Evolutionary conservation across 306 rosid genomes (phyloP).

Genomic region (Pachyrhizus erosus): DNA sequence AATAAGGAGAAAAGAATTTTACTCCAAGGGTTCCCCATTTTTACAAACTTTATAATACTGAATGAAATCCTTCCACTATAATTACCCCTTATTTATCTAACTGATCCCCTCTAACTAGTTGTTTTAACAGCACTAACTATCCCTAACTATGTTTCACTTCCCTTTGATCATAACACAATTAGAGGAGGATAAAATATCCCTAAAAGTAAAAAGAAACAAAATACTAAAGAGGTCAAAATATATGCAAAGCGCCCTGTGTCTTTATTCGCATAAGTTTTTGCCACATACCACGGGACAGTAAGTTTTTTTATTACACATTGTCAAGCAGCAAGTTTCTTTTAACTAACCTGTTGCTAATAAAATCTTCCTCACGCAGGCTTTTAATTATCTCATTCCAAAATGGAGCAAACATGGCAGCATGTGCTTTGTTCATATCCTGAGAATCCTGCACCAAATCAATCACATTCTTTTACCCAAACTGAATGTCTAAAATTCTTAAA

Average conservation of each 20-base stretch:
- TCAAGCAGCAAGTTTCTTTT: slow-evolving; percentile 37
- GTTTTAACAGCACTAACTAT: not conserved
- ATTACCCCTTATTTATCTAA: not conserved
- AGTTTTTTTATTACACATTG: slow-evolving; percentile 9
- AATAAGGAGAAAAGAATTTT: not conserved
- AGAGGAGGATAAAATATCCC: not conserved
- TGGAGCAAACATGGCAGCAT: slow-evolving; percentile 91
- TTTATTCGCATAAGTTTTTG: slow-evolving; percentile 7
- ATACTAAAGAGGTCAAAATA: not conserved
- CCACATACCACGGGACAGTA: not conserved
- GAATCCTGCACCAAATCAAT: slow-evolving; percentile 64
- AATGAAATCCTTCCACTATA: not conserved
- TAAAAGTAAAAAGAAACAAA: not conserved
- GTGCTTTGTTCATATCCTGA: slow-evolving; percentile 67
- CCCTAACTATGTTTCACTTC: not conserved
- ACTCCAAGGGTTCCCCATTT: not conserved
- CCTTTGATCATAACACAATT: not conserved
- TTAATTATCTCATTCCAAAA: slow-evolving; percentile 97
- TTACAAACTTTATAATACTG: not conserved
- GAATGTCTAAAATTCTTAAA: not conserved
- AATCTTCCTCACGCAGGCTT: slow-evolving; percentile 96
- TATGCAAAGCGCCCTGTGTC: not conserved
- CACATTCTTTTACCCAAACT: slow-evolving; percentile 8
- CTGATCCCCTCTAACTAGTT: not conserved
- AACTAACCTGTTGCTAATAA: slow-evolving; percentile 80